A percentile compares a stretch with the other conserved stretches of the same genome.
Conservation (phyloP, 345 rosid genomes). For the Murraya koenigii region DNA sequence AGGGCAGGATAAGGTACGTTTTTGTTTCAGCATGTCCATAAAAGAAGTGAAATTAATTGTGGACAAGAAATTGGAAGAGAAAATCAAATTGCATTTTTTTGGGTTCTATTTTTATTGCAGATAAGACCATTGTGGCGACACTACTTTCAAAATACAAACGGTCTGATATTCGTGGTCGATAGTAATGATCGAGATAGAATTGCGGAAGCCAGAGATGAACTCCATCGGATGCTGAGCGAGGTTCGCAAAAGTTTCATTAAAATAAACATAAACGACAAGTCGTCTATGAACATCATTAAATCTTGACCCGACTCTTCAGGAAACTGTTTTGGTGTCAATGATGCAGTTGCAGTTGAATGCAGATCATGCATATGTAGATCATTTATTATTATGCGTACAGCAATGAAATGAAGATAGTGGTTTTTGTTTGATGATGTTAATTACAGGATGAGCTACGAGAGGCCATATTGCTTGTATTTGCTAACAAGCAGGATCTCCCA, state of each 20-base stretch:
- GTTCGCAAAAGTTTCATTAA: conserved; percentile 11
- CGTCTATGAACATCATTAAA: too few relatives aligned
- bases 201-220: conserved; percentile 58
- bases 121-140: conserved; percentile 69
- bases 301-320: too few relatives aligned
- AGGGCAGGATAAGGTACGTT: conserved; percentile 62
- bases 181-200: conserved; percentile 61
- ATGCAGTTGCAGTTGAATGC: neutral
- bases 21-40: neutral
- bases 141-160: conserved; percentile 66
- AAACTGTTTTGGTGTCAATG: neutral
- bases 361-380: too few relatives aligned
- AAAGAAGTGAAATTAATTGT: neutral
- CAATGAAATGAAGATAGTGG: neutral
- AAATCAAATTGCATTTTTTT: neutral
- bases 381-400: neutral
- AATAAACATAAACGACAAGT: too few relatives aligned
- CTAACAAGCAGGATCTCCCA: conserved; percentile 75
- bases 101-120: conserved; percentile 12
- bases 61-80: neutral
- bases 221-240: conserved; percentile 63
- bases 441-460: conserved; percentile 51
- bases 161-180: conserved; percentile 66
- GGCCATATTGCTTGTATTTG: conserved; percentile 57
- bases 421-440: neutral